phyloP scores from a whole-genome alignment of 257 asterid genomes.

The Perilla frutescens region DNA sequence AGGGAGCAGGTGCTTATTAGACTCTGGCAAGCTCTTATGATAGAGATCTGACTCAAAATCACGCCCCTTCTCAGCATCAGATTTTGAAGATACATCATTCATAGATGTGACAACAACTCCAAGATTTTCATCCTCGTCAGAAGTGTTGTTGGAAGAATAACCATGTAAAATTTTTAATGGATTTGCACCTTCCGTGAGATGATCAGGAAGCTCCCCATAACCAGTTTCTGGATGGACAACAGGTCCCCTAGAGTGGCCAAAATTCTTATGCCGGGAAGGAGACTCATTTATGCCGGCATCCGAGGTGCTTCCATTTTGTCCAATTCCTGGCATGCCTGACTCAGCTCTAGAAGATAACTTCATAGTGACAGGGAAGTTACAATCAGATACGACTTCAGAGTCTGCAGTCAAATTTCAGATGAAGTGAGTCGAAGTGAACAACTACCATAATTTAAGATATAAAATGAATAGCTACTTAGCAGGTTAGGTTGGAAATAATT shows the following conservation, averaged over 20 bases:
- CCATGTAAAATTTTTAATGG: constrained; percentile 64
- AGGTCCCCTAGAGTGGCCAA: constrained; percentile 38
- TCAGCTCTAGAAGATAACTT: constrained; percentile 42
- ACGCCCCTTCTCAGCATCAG: constrained; percentile 38
- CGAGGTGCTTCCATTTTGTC: constrained; percentile 37
- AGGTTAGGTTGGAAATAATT: neutral
- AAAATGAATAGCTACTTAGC: constrained; percentile 6
- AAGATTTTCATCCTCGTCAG: constrained; percentile 49
- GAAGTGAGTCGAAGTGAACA: constrained; percentile 30
- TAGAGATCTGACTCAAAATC: constrained; percentile 36
- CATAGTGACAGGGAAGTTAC: constrained; percentile 29
- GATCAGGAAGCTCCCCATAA: constrained; percentile 49
- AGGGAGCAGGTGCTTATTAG: constrained; percentile 34
- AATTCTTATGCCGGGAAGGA: constrained; percentile 33
- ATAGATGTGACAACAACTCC: constrained; percentile 40
- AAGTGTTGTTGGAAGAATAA: constrained; percentile 58
- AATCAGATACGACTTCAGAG: constrained; percentile 33
- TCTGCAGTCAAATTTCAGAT: constrained; percentile 45
- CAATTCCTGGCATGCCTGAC: constrained; percentile 31
- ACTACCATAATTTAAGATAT: constrained; percentile 20
- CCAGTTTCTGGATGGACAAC: constrained; percentile 40
- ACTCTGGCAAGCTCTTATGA: constrained; percentile 23
- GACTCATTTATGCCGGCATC: constrained; percentile 36
- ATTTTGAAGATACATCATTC: constrained; percentile 40
- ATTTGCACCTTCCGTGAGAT: constrained; percentile 44